phyloP scores from a whole-genome alignment of 768 basidiomycete genomes.

The Suillus bovinus region DNA sequence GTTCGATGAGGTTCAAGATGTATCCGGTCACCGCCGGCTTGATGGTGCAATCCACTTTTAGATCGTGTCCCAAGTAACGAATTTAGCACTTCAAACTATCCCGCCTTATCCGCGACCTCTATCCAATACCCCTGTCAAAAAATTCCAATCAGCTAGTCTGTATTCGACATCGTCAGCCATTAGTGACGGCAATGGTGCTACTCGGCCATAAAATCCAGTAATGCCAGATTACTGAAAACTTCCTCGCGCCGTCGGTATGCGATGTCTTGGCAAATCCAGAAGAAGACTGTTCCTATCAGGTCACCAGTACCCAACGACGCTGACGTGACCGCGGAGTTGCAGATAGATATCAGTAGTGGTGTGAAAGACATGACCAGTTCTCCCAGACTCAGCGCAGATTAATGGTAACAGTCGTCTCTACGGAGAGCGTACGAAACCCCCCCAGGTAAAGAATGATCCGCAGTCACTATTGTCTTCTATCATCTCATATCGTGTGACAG shows the following conservation, averaged over 20 bases:
- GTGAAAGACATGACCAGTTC: slow-evolving; percentile 1
- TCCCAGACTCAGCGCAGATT: slow-evolving; percentile 1
- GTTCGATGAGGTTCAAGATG: too few relatives aligned
- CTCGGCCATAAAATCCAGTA: neutral
- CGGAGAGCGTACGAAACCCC: slow-evolving; percentile 1
- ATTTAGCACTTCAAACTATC: neutral
- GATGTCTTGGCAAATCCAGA: neutral
- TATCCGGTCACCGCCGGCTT: neutral
- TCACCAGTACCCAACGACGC: slow-evolving; percentile 5
- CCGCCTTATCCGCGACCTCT: neutral
- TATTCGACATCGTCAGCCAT: neutral
- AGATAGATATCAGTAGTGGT: slow-evolving; percentile 9
- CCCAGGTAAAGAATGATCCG: slow-evolving; percentile 10
- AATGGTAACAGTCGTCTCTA: neutral
- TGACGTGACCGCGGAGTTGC: slow-evolving; percentile 20
- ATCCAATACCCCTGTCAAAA: neutral
- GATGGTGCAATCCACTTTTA: neutral
- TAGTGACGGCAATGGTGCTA: neutral
- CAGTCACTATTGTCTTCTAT: slow-evolving; percentile 1
- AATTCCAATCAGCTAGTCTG: neutral
- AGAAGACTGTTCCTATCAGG: neutral
- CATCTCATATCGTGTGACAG: slow-evolving; percentile 11
- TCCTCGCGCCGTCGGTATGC: neutral
- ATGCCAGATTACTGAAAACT: neutral
- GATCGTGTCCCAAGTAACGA: neutral